These are phyloP conservation scores for Fomitiporia mediterranea DNA, from an alignment of 1,284 basidiomycete species.

Conservation along the genomic window DNA sequence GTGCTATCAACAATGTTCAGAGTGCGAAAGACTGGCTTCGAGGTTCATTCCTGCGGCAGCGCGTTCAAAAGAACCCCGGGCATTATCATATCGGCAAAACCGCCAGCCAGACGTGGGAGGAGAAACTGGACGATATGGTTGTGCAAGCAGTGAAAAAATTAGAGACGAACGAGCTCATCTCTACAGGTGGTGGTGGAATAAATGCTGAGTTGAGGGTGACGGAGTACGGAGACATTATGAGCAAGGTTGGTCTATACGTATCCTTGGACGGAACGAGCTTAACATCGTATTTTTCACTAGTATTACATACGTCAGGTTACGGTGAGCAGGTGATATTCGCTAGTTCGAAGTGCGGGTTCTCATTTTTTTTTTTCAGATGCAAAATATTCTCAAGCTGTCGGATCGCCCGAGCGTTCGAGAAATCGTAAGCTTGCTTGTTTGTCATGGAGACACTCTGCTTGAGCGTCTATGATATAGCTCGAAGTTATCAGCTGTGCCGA, in stretches of 20 bases:
- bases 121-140: slow-evolving; percentile 67
- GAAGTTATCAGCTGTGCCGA: slow-evolving; percentile 61
- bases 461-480: slow-evolving; percentile 38
- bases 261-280: neutral
- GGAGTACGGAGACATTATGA: slow-evolving; percentile 80
- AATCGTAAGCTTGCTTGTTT: slow-evolving; percentile 43
- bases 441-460: slow-evolving; percentile 5
- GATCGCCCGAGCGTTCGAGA: slow-evolving; percentile 52
- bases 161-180: slow-evolving; percentile 54
- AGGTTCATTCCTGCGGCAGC: slow-evolving; percentile 77
- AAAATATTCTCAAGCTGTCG: slow-evolving; percentile 54
- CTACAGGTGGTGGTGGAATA: slow-evolving; percentile 31
- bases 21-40: slow-evolving; percentile 78
- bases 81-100: slow-evolving; percentile 67
- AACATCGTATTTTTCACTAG: slow-evolving; percentile 31
- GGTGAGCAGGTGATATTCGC: neutral
- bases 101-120: slow-evolving; percentile 60
- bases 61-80: slow-evolving; percentile 77
- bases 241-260: slow-evolving; percentile 50
- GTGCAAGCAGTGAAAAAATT: slow-evolving; percentile 59
- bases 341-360: neutral
- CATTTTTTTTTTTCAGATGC: slow-evolving; percentile 48
- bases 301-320: slow-evolving; percentile 63
- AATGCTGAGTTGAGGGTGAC: slow-evolving; percentile 49
- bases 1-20: slow-evolving; percentile 65